These are phyloP conservation scores for Polytrichum commune DNA, from an alignment of 225 moss, liverwort and hornwort species.

Conservation along the genomic window DNA sequence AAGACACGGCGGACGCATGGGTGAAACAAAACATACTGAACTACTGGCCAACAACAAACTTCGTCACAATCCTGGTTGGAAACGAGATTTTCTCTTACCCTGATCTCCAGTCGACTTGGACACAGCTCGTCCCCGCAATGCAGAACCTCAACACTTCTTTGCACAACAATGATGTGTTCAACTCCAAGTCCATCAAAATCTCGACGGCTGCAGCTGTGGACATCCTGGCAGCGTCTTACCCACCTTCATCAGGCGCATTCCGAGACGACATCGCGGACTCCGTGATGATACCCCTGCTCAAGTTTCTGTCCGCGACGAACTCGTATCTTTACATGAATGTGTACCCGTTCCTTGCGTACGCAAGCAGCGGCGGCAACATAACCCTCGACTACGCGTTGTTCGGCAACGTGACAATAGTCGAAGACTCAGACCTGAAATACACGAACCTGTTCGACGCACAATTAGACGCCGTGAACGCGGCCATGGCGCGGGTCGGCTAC, in stretches of 20 bases:
- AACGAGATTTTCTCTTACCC: constrained; percentile 49
- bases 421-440: constrained; percentile 26
- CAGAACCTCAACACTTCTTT: constrained; percentile 42
- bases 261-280: constrained; percentile 42
- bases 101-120: constrained; percentile 25
- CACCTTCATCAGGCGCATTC: constrained; percentile 40
- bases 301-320: constrained; percentile 22
- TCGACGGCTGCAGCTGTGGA: constrained; percentile 54
- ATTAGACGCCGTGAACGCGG: constrained; percentile 55
- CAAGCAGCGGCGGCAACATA: constrained; percentile 30
- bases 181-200: constrained; percentile 23
- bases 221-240: constrained; percentile 45
- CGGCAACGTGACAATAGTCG: too few relatives aligned
- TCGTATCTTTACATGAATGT: constrained; percentile 53
- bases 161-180: constrained; percentile 14
- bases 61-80: constrained; percentile 48
- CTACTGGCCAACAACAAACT: constrained; percentile 45
- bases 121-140: constrained; percentile 41
- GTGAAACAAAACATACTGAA: constrained; percentile 22
- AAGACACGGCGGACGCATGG: constrained; percentile 46
- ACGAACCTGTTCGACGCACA: constrained; percentile 68
- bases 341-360: constrained; percentile 46
- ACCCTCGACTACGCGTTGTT: constrained; percentile 60
- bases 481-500: constrained; percentile 41
- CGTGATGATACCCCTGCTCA: constrained; percentile 33